These are phyloP conservation scores for Rhizopus arrhizus DNA, from an alignment of 371 early-diverging fungal genomes.

Conservation along the genomic window DNA sequence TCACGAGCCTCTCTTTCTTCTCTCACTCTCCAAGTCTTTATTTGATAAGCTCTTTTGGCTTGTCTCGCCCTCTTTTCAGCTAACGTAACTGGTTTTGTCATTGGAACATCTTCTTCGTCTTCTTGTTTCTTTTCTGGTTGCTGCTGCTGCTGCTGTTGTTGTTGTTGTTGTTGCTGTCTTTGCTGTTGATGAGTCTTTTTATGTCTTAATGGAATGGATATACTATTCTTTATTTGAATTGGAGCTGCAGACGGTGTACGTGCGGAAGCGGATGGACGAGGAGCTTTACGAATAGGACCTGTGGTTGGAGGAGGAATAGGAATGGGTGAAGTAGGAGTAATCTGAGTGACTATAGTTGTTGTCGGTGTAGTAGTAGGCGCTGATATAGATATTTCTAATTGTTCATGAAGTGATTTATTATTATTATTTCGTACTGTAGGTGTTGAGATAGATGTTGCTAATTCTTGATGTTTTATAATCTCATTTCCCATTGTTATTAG, in stretches of 20 bases:
- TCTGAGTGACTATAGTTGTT: too few relatives aligned
- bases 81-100: slow-evolving; percentile 33
- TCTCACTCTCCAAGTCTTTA: slow-evolving; percentile 48
- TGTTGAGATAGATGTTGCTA: slow-evolving; percentile 2
- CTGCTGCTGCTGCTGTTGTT: neutral
- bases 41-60: slow-evolving; percentile 41
- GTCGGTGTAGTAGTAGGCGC: neutral
- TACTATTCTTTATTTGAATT: slow-evolving; percentile 14
- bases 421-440: slow-evolving; percentile 5
- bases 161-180: neutral
- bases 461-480: slow-evolving; percentile 9
- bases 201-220: slow-evolving; percentile 2
- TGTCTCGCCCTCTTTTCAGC: slow-evolving; percentile 43
- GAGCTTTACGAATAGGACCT: slow-evolving; percentile 1
- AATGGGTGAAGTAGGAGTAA: too few relatives aligned
- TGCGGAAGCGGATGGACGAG: slow-evolving; percentile 11
- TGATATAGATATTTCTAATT: slow-evolving; percentile 7
- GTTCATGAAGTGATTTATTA: neutral
- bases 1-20: slow-evolving; percentile 51
- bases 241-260: slow-evolving; percentile 11
- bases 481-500: slow-evolving; percentile 17
- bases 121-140: neutral
- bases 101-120: slow-evolving; percentile 10
- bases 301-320: too few relatives aligned
- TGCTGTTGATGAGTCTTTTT: slow-evolving; percentile 6